Conservation (phyloP, 2,329 filamentous ascomycete species). For the Neofusicoccum sp. region DNA sequence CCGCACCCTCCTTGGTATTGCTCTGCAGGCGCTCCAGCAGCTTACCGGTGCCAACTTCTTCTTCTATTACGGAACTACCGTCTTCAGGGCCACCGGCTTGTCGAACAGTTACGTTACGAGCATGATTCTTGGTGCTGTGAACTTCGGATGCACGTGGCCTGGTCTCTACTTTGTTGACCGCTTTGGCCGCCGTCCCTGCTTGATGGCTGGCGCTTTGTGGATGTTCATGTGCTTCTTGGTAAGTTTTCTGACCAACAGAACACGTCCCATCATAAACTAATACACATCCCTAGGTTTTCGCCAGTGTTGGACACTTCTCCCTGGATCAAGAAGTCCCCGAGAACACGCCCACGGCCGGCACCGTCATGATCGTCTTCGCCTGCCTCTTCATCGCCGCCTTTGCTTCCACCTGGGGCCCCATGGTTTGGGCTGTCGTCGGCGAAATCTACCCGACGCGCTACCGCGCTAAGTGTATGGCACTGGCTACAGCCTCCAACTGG, state of each 20-base stretch:
- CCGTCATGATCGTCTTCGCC: conserved; percentile 36
- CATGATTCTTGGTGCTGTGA: conserved; percentile 49
- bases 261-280: neutral
- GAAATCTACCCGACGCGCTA: conserved; percentile 36
- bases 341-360: conserved; percentile 28
- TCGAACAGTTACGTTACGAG: conserved; percentile 45
- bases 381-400: conserved; percentile 37
- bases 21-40: conserved; percentile 76
- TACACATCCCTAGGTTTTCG: conserved; percentile 41
- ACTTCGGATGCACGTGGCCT: conserved; percentile 48
- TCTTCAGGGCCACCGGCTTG: conserved; percentile 23
- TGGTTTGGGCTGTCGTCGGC: conserved; percentile 35
- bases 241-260: neutral
- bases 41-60: conserved; percentile 55
- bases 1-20: conserved; percentile 61
- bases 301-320: conserved; percentile 37
- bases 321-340: conserved; percentile 28
- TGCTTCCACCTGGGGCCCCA: conserved; percentile 34
- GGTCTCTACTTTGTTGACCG: conserved; percentile 50
- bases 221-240: conserved; percentile 58
- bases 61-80: conserved; percentile 40
- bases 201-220: conserved; percentile 46
- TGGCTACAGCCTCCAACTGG: conserved; percentile 36
- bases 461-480: conserved; percentile 40
- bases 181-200: conserved; percentile 48